Percentiles rank a stretch among this genome's conserved stretches.
phyloP scores from a whole-genome alignment of 192 early-diverging fungal species.

The Lobosporangium transversale region DNA sequence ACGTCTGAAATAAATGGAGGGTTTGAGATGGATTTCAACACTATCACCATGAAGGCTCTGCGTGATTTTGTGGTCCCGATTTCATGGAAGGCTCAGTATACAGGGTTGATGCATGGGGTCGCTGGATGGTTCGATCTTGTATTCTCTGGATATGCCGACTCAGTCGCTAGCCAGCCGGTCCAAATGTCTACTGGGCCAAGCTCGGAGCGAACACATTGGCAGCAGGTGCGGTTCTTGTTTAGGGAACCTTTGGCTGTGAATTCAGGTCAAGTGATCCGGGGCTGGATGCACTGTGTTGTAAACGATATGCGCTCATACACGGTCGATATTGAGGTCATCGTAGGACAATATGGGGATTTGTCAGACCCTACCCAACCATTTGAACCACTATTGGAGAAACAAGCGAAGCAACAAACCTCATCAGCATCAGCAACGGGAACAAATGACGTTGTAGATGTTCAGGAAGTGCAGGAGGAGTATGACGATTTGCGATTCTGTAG shows the following conservation, averaged over 20 bases:
- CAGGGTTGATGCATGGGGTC: conserved; percentile 92
- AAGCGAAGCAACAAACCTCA: conserved; percentile 43
- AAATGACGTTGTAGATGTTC: conserved; percentile 2
- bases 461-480: conserved; percentile 39
- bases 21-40: conserved; percentile 84
- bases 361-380: conserved; percentile 58
- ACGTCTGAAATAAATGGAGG: conserved; percentile 57
- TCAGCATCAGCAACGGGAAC: not conserved
- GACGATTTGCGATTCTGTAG: conserved; percentile 54
- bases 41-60: conserved; percentile 79
- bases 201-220: conserved; percentile 96
- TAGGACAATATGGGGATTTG: conserved; percentile 58
- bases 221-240: conserved; percentile 94
- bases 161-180: conserved; percentile 62
- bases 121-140: conserved; percentile 97
- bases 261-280: conserved; percentile 85
- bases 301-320: conserved; percentile 95
- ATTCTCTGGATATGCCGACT: conserved; percentile 70
- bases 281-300: conserved; percentile 85
- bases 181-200: conserved; percentile 88
- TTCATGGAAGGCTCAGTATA: conserved; percentile 82
- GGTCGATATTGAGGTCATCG: conserved; percentile 76
- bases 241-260: conserved; percentile 96
- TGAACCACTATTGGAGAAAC: conserved; percentile 50
- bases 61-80: conserved; percentile 89